Percentiles rank a stretch among this genome's conserved stretches.
Conservation (phyloP, 495 filamentous ascomycete genomes). For the Penicillium egyptiacum region DNA sequence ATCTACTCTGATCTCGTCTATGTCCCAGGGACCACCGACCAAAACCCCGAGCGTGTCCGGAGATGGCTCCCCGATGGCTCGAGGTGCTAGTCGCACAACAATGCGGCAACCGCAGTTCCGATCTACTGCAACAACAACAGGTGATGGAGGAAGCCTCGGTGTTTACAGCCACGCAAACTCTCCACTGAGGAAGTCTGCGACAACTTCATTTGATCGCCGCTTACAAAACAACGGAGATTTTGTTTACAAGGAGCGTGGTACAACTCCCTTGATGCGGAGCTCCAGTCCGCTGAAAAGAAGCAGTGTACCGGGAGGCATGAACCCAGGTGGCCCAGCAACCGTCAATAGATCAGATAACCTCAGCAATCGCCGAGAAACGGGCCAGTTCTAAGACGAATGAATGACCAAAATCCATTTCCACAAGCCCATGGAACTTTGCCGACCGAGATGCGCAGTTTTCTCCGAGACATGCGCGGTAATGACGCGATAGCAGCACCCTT, state of each 20-base stretch:
- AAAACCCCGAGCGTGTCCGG: slow-evolving; percentile 48
- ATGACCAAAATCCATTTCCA: slow-evolving; percentile 12
- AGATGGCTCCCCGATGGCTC: slow-evolving; percentile 53
- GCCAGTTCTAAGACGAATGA: slow-evolving; percentile 33
- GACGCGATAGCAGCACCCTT: neutral
- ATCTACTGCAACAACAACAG: slow-evolving; percentile 38
- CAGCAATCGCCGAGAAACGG: slow-evolving; percentile 39
- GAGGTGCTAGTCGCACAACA: slow-evolving; percentile 38
- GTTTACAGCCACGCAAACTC: slow-evolving; percentile 79
- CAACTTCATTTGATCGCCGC: slow-evolving; percentile 44
- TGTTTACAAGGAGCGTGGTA: slow-evolving; percentile 42
- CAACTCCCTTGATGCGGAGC: slow-evolving; percentile 37
- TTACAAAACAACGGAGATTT: slow-evolving; percentile 39
- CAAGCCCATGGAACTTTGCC: slow-evolving; percentile 4
- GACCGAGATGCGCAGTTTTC: neutral
- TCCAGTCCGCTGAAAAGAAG: slow-evolving; percentile 47
- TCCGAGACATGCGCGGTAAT: slow-evolving; percentile 3
- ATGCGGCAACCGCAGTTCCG: slow-evolving; percentile 62
- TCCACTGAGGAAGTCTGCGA: slow-evolving; percentile 66
- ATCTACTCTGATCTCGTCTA: slow-evolving; percentile 30
- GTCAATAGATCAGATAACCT: slow-evolving; percentile 28
- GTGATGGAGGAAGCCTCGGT: slow-evolving; percentile 78
- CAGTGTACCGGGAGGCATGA: slow-evolving; percentile 39
- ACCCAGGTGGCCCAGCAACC: slow-evolving; percentile 27
- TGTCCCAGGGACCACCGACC: slow-evolving; percentile 29